Evolutionary conservation across 108 stramenopile genomes (phyloP), one percentile per base, ranked within the genome.

Genomic region (Pelagomonas calceolata): DNA sequence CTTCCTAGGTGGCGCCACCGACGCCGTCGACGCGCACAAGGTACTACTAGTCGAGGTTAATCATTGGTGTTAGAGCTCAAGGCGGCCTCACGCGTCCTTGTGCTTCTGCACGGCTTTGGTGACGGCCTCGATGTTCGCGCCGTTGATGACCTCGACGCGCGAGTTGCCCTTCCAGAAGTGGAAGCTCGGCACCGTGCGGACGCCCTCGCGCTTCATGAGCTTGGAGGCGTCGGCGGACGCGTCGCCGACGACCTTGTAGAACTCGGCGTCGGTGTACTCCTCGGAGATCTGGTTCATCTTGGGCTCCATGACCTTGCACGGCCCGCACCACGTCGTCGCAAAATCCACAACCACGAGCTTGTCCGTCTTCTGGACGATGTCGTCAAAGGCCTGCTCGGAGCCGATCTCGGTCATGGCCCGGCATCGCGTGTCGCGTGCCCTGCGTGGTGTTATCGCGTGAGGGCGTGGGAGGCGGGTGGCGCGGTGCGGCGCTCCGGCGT

Each of bases 301-400:
- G 34, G 82, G 82, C 32, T 39, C 63, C 63, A 83, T 73, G 32
- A 85, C 82, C 82, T 94, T 93, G 85, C 95, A 96, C 32, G 95
- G 95, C 31, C 95, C 95, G 76, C 95, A 95, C 95, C 95, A 96
- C 14, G 95, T 93, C 31, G 95, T 94, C 43, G 89, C 88, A 79
- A 93, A 96, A 77, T 96, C 95, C 36, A 95, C 88, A 45, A 96
- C 85, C 33, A 96, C 84, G n/a, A 94, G 78, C 51, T 4, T 9
- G 51, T 60, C 51, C 44, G 10, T 45, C 14, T 10, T 16, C 44
- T 45, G 14, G 44, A 45, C 16, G 44, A 45, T 16, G 44, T 45
- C 44, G 44, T 45, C 44, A 45, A 45, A 45, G 44, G 44, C 44
- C 44, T 45, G 10, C 44, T 45, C 44, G 44, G 44, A 45, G 44